These are phyloP conservation scores for Talaromyces amestolkiae DNA, from an alignment of 2,329 filamentous ascomycete species.

Conservation along the genomic window DNA sequence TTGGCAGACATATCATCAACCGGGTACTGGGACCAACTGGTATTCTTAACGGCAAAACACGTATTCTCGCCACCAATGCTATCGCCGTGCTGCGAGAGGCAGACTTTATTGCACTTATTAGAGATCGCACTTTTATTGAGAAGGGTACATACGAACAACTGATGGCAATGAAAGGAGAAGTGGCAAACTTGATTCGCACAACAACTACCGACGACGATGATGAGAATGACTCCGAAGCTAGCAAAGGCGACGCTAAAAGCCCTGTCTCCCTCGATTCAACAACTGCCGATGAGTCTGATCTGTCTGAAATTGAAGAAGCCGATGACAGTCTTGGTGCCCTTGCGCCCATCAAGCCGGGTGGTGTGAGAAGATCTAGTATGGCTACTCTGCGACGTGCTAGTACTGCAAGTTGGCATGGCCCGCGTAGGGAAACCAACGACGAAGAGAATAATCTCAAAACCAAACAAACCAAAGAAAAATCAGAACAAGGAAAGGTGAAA, in stretches of 20 bases:
- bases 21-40: slow-evolving; percentile 85
- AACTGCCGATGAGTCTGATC: slow-evolving; percentile 50
- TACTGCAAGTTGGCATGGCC: slow-evolving; percentile 82
- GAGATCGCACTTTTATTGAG: slow-evolving; percentile 79
- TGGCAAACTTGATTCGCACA: slow-evolving; percentile 78
- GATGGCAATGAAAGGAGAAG: slow-evolving; percentile 88
- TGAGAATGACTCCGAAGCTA: slow-evolving; percentile 48
- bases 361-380: slow-evolving; percentile 65
- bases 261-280: slow-evolving; percentile 61
- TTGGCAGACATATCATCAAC: slow-evolving; percentile 90
- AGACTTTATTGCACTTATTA: slow-evolving; percentile 81
- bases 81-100: slow-evolving; percentile 87
- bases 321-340: slow-evolving; percentile 75
- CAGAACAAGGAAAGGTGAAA: slow-evolving; percentile 95
- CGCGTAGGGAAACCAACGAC: slow-evolving; percentile 77
- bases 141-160: slow-evolving; percentile 87
- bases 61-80: slow-evolving; percentile 90
- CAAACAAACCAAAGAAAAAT: slow-evolving; percentile 80
- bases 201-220: slow-evolving; percentile 50
- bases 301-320: slow-evolving; percentile 55
- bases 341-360: slow-evolving; percentile 66
- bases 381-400: slow-evolving; percentile 84
- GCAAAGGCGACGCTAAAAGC: slow-evolving; percentile 57
- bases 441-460: slow-evolving; percentile 73
- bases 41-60: slow-evolving; percentile 78